A percentile compares a stretch with the other conserved stretches of the same genome.
Evolutionary conservation across 768 basidiomycete species (phyloP).

Genomic region (Suillus plorans): DNA sequence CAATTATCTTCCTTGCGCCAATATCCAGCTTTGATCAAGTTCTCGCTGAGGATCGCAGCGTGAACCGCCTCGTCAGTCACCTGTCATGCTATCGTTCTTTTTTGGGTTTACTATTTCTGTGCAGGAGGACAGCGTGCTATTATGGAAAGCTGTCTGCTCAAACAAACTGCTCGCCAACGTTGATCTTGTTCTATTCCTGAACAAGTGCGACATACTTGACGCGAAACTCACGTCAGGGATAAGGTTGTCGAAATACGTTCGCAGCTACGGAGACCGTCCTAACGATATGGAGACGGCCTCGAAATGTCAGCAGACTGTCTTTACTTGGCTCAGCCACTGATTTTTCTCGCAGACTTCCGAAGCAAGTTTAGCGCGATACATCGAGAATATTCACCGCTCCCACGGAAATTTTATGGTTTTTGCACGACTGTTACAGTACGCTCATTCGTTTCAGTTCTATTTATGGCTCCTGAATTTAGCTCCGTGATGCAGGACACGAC

Average conservation of each 20-base stretch:
- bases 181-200: conserved; percentile 77
- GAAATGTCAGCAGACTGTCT: conserved; percentile 48
- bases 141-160: conserved; percentile 73
- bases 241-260: conserved; percentile 63
- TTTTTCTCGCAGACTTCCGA: conserved; percentile 50
- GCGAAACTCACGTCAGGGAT: conserved; percentile 65
- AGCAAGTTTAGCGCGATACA: conserved; percentile 77
- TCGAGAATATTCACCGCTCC: conserved; percentile 70
- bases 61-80: conserved; percentile 47
- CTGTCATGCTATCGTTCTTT: not conserved
- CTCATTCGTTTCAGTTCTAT: not conserved
- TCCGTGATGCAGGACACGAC: conserved; percentile 52
- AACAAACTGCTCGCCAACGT: conserved; percentile 71
- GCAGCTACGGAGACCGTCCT: conserved; percentile 65
- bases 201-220: conserved; percentile 77
- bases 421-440: conserved; percentile 73
- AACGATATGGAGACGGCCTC: conserved; percentile 71
- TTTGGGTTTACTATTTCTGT: not conserved
- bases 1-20: conserved; percentile 61
- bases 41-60: conserved; percentile 48
- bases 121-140: conserved; percentile 73
- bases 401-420: conserved; percentile 76
- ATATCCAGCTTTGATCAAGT: conserved; percentile 59
- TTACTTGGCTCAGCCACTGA: not conserved
- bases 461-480: not conserved